These are phyloP conservation scores for Tuber brumale DNA, from an alignment of 495 filamentous ascomycete species.

Conservation along the genomic window DNA sequence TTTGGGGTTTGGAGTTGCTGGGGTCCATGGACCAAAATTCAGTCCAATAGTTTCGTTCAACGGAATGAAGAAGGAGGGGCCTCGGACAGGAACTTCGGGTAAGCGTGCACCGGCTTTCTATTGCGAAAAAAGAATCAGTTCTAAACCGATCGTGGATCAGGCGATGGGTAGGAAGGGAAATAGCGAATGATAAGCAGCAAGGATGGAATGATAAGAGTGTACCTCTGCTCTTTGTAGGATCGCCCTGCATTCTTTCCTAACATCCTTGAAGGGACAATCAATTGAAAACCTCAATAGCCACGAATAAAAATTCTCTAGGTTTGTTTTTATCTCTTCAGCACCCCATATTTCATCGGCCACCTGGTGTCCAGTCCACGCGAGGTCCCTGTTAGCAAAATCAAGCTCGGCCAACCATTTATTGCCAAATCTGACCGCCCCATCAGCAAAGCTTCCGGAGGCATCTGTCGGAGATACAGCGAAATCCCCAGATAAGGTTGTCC, in stretches of 20 bases:
- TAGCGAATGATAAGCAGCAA: background rate
- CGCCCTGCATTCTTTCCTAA: slow-evolving; percentile 33
- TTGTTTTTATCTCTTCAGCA: slow-evolving; percentile 30
- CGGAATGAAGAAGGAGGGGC: slow-evolving; percentile 34
- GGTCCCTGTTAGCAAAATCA: slow-evolving; percentile 29
- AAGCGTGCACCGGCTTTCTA: slow-evolving; percentile 31
- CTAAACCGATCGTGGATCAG: slow-evolving; percentile 18
- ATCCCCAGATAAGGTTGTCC: slow-evolving; percentile 30
- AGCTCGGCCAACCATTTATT: slow-evolving; percentile 24
- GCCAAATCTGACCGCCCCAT: slow-evolving; percentile 28
- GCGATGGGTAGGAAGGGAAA: background rate
- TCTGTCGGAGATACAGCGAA: slow-evolving; percentile 31
- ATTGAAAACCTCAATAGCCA: slow-evolving; percentile 35
- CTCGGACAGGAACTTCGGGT: slow-evolving; percentile 32
- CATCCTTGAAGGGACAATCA: slow-evolving; percentile 36
- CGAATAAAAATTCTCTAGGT: slow-evolving; percentile 33
- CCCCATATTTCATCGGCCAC: slow-evolving; percentile 31
- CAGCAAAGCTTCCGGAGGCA: slow-evolving; percentile 17
- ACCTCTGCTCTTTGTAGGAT: slow-evolving; percentile 36
- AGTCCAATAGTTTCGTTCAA: slow-evolving; percentile 31
- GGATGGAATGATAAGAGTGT: slow-evolving; percentile 5
- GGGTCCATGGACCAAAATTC: slow-evolving; percentile 29
- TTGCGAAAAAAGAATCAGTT: slow-evolving; percentile 4
- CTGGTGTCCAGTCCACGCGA: slow-evolving; percentile 32
- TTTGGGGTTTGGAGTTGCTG: slow-evolving; percentile 25